These are phyloP conservation scores for Arthrinium puccinioides DNA, from an alignment of 2,329 filamentous ascomycete genomes.

Conservation along the genomic window DNA sequence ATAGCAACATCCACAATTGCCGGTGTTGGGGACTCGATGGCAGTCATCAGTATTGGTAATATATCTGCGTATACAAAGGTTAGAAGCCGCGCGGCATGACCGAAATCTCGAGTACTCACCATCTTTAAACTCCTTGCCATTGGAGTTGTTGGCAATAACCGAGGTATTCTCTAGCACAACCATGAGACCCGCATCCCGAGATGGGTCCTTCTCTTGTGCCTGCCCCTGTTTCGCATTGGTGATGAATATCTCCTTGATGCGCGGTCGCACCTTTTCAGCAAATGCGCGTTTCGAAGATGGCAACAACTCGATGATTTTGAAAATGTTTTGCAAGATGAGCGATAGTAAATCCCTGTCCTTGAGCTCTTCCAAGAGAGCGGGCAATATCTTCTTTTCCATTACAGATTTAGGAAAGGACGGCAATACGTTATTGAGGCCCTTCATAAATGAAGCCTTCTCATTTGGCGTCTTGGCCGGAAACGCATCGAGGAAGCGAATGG, in stretches of 20 bases:
- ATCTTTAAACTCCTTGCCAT: slow-evolving; percentile 91
- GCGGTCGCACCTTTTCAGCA: slow-evolving; percentile 78
- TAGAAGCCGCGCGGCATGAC: no score
- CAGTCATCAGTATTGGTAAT: slow-evolving; percentile 74
- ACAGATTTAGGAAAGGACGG: slow-evolving; percentile 90
- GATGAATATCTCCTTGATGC: slow-evolving; percentile 76
- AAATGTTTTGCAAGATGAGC: slow-evolving; percentile 82
- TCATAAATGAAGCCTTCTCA: slow-evolving; percentile 88
- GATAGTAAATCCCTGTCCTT: slow-evolving; percentile 86
- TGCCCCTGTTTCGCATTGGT: slow-evolving; percentile 48
- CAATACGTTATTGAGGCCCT: slow-evolving; percentile 78
- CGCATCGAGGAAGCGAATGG: slow-evolving; percentile 87
- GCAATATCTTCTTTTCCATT: slow-evolving; percentile 88
- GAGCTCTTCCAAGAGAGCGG: slow-evolving; percentile 82
- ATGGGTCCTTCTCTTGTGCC: slow-evolving; percentile 66
- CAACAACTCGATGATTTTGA: slow-evolving; percentile 77
- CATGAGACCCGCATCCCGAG: slow-evolving; percentile 85
- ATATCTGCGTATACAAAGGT: no score
- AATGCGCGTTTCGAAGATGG: slow-evolving; percentile 74
- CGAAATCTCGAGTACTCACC: no score
- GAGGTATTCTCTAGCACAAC: slow-evolving; percentile 80
- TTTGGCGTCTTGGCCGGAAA: slow-evolving; percentile 86
- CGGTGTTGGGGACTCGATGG: slow-evolving; percentile 83
- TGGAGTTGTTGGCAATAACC: slow-evolving; percentile 70
- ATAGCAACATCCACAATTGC: slow-evolving; percentile 82